A percentile compares a stretch with the other conserved stretches of the same genome.
Conservation (phyloP, 768 basidiomycete genomes). For the Roridomyces roridus region DNA sequence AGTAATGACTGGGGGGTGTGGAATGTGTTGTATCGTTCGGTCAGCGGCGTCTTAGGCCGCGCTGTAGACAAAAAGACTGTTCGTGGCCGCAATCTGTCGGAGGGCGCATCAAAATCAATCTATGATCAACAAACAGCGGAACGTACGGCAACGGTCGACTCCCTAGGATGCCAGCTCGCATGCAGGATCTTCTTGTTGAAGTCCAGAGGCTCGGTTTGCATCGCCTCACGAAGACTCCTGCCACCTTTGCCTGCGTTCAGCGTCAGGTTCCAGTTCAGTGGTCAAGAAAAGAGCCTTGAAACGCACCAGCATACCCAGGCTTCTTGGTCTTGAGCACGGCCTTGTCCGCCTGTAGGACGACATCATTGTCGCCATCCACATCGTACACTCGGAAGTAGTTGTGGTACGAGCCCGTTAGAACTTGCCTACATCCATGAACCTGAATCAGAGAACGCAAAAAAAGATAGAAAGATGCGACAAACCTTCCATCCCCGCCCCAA, state of each 20-base stretch:
- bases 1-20: background rate
- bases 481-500: slow-evolving; percentile 97
- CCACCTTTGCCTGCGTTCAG: slow-evolving; percentile 67
- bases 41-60: slow-evolving; percentile 50
- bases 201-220: slow-evolving; percentile 86
- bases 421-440: slow-evolving; percentile 64
- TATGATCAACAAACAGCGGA: background rate
- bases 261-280: background rate
- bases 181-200: slow-evolving; percentile 98
- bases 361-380: slow-evolving; percentile 81
- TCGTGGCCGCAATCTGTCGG: slow-evolving; percentile 90
- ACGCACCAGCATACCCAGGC: slow-evolving; percentile 38
- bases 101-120: background rate
- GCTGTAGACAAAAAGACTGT: slow-evolving; percentile 91
- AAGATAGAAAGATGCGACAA: slow-evolving; percentile 42
- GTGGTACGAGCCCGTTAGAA: slow-evolving; percentile 98
- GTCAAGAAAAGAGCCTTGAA: background rate
- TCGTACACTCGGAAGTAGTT: slow-evolving; percentile 99
- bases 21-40: background rate
- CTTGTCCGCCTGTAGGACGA: slow-evolving; percentile 97
- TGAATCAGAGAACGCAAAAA: background rate
- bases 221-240: slow-evolving; percentile 77
- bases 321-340: slow-evolving; percentile 99
- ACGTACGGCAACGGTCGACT: slow-evolving; percentile 96
- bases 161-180: slow-evolving; percentile 96